Evolutionary conservation across 768 basidiomycete genomes (phyloP).

Genomic region (Suillus fuscotomentosus): DNA sequence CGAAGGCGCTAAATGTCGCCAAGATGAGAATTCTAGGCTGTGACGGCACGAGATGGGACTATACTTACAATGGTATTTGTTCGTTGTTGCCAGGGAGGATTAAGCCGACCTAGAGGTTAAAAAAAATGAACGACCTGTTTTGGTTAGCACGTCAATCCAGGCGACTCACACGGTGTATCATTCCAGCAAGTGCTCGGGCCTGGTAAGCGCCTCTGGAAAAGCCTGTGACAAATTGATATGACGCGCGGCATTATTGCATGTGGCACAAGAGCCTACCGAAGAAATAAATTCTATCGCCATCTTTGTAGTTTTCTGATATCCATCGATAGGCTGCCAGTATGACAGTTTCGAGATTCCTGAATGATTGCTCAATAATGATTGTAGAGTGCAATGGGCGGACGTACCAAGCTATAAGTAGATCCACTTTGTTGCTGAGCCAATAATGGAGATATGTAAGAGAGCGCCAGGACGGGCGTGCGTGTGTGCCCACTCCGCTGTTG

Average conservation of each 20-base stretch:
- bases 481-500: slow-evolving; percentile 33
- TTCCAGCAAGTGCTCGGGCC: slow-evolving; percentile 34
- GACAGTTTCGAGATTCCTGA: slow-evolving; percentile 31
- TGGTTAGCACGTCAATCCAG: slow-evolving; percentile 1
- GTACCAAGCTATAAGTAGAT: slow-evolving; percentile 32
- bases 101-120: slow-evolving; percentile 29
- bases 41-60: not conserved
- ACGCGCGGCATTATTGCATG: not conserved
- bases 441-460: slow-evolving; percentile 19
- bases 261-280: slow-evolving; percentile 28
- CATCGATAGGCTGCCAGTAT: slow-evolving; percentile 31
- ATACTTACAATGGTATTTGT: slow-evolving; percentile 34
- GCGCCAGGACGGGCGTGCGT: slow-evolving; percentile 13
- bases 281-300: slow-evolving; percentile 34
- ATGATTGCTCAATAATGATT: not conserved
- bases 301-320: slow-evolving; percentile 30
- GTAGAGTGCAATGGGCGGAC: not conserved
- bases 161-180: slow-evolving; percentile 32
- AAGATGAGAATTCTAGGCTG: not conserved
- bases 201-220: slow-evolving; percentile 45
- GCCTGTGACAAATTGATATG: slow-evolving; percentile 20
- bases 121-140: not conserved
- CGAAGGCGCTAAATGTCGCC: slow-evolving; percentile 24
- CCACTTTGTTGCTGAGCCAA: slow-evolving; percentile 22
- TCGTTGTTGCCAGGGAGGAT: slow-evolving; percentile 31